Conservation (phyloP, 2,329 filamentous ascomycete species). For the Sphaerulina musiva region DNA sequence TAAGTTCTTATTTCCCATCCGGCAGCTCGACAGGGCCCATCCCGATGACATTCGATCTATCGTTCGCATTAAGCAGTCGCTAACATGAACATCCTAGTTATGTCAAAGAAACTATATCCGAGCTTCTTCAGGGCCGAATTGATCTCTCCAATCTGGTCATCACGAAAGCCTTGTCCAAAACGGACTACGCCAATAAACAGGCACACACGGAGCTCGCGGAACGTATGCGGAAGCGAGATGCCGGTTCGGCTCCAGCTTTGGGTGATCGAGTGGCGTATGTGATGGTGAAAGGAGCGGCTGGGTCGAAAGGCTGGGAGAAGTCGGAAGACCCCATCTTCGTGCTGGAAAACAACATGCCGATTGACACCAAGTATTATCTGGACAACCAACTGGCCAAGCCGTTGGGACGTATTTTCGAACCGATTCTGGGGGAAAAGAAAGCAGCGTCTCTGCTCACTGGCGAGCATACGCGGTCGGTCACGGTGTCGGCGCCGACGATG, state of each 20-base stretch:
- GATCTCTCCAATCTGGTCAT: constrained; percentile 99
- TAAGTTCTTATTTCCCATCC: constrained; percentile 46
- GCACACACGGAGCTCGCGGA: constrained; percentile 92
- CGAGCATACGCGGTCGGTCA: constrained; percentile 90
- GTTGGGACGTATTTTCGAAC: constrained; percentile 90
- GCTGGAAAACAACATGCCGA: constrained; percentile 92
- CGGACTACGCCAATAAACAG: constrained; percentile 83
- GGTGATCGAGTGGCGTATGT: constrained; percentile 98
- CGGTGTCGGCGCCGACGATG: constrained; percentile 81
- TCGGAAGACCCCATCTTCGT: constrained; percentile 97
- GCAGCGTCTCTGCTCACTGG: constrained; percentile 79
- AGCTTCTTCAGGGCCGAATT: constrained; percentile 92
- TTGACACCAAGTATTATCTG: constrained; percentile 97
- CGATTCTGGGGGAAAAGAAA: constrained; percentile 90
- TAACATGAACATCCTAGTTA: constrained; percentile 56
- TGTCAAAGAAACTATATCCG: constrained; percentile 91
- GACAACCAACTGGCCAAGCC: constrained; percentile 98
- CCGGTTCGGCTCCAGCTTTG: constrained; percentile 83
- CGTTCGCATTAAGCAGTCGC: constrained; percentile 23
- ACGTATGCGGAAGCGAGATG: constrained; percentile 94
- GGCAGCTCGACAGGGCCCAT: constrained; percentile 2
- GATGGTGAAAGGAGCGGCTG: constrained; percentile 84
- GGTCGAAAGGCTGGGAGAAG: constrained; percentile 92
- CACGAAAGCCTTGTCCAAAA: constrained; percentile 90
- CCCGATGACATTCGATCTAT: constrained; percentile 9